Evolutionary conservation across 75 land plant species (phyloP).

Genomic region (Cunninghamia lanceolata): DNA sequence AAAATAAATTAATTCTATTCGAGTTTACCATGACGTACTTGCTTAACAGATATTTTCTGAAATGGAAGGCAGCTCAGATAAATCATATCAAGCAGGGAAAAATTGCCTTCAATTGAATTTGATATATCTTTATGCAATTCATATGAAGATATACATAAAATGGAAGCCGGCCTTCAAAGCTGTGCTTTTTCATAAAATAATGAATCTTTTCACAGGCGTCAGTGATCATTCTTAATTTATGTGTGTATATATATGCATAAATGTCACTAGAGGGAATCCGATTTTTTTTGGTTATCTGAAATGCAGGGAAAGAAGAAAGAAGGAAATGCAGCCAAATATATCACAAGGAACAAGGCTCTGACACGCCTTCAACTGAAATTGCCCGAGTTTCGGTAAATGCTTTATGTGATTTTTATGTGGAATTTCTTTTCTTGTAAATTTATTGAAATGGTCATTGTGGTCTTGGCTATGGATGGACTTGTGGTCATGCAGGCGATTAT

Average conservation of each 20-base stretch:
- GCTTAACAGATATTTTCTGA: not conserved
- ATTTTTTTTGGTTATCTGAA: not conserved
- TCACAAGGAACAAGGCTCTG: conserved; percentile 87
- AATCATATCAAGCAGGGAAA: not conserved
- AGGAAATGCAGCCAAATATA: conserved; percentile 88
- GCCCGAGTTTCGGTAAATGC: conserved; percentile 65
- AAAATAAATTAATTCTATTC: not conserved
- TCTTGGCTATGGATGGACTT: not conserved
- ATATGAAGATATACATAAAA: not conserved
- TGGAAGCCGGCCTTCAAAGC: not conserved
- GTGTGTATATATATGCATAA: not conserved
- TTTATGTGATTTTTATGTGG: not conserved
- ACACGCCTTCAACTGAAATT: conserved; percentile 65
- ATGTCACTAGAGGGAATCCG: not conserved
- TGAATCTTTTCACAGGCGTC: not conserved
- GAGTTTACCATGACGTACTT: not conserved
- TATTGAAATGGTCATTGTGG: not conserved
- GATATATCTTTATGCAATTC: not conserved
- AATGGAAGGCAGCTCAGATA: not conserved
- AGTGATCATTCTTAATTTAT: not conserved
- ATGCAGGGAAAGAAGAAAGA: conserved; percentile 89
- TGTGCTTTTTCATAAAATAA: not conserved
- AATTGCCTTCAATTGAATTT: not conserved
- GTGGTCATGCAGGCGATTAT: conserved; percentile 55
- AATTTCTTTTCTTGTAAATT: not conserved